Base-by-base conservation (phyloP, 306 rosid genomes). In the Vigna angularis region DNA sequence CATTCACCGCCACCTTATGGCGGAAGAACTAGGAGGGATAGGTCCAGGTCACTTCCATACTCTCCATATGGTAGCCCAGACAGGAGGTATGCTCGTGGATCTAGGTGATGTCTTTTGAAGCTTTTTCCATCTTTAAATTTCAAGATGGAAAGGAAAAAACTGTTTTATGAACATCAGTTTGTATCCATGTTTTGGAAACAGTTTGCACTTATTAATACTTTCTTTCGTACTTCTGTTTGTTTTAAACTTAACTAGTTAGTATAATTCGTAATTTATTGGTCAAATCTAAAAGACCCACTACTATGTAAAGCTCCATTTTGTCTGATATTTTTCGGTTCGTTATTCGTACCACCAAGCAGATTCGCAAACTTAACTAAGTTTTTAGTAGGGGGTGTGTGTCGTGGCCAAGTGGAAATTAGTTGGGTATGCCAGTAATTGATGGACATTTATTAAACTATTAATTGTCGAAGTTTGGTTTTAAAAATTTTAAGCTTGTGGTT, bases 11-110 rank as follows among this genome's bases (percentile, higher is more conserved):
- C 94, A 3, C 47, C 47, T 42, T 82, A 88, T 61, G 91, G 83
- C 16, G 96, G 98, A 66, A 91, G 97, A 67, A 87, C 95, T 71
- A 88, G 98, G 85, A 91, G 98, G 90, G 96, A 93, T 0, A 83
- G 93, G 83, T 91, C 98, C 12, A 87, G 94, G 84, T 94, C 91
- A 6, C 88, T 74, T 20, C 90, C 88, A 49, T 86, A 84, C 55
- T 83, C 97, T 28, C 95, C 92, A 20, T 85, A 87, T 76, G 96
- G 88, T 20, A 90, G 98, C 83, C 94, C 98, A 4, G 96, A 93
- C 55, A 89, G 93, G 83, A 91, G 83, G 86, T 89, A 91, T 79
- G 77, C 84, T 59, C 87, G 95, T 13, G 88, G 93, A 44, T 81
- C 93, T 74, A 87, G 94, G 82, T 93, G 89, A 89, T 78, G 74